These are phyloP conservation scores for Reticulomyxa filosa DNA, from an alignment of 78 protist species.

Conservation along the genomic window DNA sequence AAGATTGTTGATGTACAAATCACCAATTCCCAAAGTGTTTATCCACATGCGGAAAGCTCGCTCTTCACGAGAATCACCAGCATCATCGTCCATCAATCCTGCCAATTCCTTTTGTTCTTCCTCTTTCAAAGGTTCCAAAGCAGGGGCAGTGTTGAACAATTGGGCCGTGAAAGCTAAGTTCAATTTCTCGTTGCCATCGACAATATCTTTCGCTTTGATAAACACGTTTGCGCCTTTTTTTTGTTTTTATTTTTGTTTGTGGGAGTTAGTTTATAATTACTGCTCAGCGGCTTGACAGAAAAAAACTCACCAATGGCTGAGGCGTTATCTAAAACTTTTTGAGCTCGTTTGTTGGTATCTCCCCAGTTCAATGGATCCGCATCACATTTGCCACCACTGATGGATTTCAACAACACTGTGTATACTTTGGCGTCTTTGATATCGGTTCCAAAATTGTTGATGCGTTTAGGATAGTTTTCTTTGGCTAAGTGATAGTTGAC, in stretches of 20 bases:
- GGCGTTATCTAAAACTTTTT: conserved; percentile 46
- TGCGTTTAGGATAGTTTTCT: conserved; percentile 56
- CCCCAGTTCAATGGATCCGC: conserved; percentile 24
- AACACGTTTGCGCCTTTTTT: conserved; percentile 13
- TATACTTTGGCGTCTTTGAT: conserved; percentile 33
- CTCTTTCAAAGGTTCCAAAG: conserved; percentile 1
- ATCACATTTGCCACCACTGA: conserved; percentile 35
- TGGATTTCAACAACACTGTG: conserved; percentile 61
- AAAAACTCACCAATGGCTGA: conserved; percentile 53
- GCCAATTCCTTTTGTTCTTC: conserved; percentile 9
- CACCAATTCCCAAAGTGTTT: conserved; percentile 34
- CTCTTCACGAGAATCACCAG: conserved; percentile 46
- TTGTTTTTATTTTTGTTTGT: too few relatives aligned
- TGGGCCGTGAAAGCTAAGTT: conserved; percentile 84
- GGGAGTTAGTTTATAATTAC: too few relatives aligned
- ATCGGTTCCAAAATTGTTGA: conserved; percentile 58
- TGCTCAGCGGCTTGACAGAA: too few relatives aligned
- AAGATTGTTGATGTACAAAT: conserved; percentile 17
- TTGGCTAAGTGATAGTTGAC: conserved; percentile 68
- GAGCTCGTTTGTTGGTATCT: conserved; percentile 48
- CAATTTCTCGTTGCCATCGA: conserved; percentile 52
- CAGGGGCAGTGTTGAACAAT: conserved; percentile 35
- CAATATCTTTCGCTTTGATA: conserved; percentile 48
- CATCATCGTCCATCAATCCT: conserved; percentile 12
- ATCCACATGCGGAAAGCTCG: conserved; percentile 54